These are phyloP conservation scores for Isabelozyma pseudorhagii DNA, from an alignment of 805 yeast species.

Conservation along the genomic window DNA sequence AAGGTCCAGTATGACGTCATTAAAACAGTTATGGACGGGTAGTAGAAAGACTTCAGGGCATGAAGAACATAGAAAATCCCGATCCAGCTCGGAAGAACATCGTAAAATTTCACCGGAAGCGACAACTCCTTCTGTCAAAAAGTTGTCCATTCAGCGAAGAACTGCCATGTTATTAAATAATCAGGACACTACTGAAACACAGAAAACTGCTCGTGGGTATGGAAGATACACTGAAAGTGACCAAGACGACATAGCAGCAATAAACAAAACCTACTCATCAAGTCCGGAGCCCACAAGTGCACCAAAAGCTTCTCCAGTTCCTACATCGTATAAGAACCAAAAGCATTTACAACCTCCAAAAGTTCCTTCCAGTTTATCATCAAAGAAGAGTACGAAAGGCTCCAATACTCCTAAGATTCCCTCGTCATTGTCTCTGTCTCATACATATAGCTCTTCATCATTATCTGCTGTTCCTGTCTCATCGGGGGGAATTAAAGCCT, in stretches of 20 bases:
- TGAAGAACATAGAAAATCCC: conserved; percentile 3
- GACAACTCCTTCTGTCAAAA: conserved; percentile 11
- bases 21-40: conserved; percentile 29
- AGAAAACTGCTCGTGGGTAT: conserved; percentile 75
- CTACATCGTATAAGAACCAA: not conserved
- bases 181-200: conserved; percentile 29
- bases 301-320: not conserved
- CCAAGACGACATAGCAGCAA: conserved; percentile 32
- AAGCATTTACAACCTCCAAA: conserved; percentile 27
- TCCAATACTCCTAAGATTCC: not conserved
- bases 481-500: not conserved
- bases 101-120: not conserved
- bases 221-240: conserved; percentile 64
- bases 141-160: conserved; percentile 49
- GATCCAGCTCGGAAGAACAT: conserved; percentile 4
- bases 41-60: conserved; percentile 6
- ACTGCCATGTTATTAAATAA: conserved; percentile 48
- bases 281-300: conserved; percentile 1
- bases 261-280: conserved; percentile 13
- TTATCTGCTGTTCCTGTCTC: not conserved
- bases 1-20: conserved; percentile 26
- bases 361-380: conserved; percentile 30
- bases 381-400: conserved; percentile 5
- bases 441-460: no score
- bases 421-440: no score